Percentiles rank a stretch among this genome's conserved stretches.
phyloP scores from a whole-genome alignment of 169 alveolate species.

The Plasmodium gaboni region DNA sequence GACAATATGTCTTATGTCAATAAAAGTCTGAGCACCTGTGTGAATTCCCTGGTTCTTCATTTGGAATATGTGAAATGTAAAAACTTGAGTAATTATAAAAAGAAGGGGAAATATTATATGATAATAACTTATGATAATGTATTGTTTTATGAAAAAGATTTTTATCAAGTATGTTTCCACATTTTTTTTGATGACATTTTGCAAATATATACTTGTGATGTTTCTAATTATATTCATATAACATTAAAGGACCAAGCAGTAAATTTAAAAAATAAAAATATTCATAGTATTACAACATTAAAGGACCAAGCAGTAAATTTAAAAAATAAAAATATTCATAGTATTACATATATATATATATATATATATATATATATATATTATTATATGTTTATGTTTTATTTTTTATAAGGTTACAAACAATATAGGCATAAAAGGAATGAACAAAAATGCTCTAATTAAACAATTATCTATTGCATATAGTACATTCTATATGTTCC shows the following conservation, averaged over 20 bases:
- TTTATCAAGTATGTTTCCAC: conserved; percentile 34
- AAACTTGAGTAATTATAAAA: conserved; percentile 27
- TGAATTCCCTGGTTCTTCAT: conserved; percentile 47
- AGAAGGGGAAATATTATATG: conserved; percentile 49
- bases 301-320: conserved; percentile 35
- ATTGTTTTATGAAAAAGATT: conserved; percentile 54
- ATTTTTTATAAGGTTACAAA: conserved; percentile 15
- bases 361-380: background rate
- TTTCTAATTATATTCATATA: conserved; percentile 49
- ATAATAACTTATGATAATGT: conserved; percentile 43
- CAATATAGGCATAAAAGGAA: conserved; percentile 63
- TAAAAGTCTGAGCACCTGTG: conserved; percentile 31
- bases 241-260: conserved; percentile 33
- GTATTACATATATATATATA: background rate
- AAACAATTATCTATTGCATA: conserved; percentile 54
- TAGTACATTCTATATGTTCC: conserved; percentile 54
- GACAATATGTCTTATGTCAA: conserved; percentile 34
- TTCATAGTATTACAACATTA: background rate
- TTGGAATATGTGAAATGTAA: conserved; percentile 65
- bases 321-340: background rate
- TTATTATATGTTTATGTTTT: background rate
- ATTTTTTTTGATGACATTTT: conserved; percentile 29
- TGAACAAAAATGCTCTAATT: conserved; percentile 35
- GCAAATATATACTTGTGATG: conserved; percentile 38
- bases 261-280: background rate